Conservation (phyloP, 768 basidiomycete genomes). For the Strobilomyces confusus region DNA sequence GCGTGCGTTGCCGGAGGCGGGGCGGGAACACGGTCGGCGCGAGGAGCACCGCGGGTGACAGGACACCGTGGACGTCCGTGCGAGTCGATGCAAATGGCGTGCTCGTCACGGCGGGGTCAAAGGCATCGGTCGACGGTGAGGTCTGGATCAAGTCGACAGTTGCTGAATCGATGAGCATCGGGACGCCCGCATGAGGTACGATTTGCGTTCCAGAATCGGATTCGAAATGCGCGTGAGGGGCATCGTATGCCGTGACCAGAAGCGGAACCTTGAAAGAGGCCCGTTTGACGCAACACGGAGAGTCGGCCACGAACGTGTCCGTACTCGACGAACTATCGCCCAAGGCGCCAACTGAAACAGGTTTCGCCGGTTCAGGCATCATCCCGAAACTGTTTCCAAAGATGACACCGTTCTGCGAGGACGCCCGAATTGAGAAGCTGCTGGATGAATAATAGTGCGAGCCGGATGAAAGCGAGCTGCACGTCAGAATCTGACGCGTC, state of each 20-base stretch:
- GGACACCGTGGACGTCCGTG: not conserved
- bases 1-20: not conserved
- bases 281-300: slow-evolving; percentile 15
- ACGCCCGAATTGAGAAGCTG: slow-evolving; percentile 8
- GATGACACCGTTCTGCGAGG: not conserved
- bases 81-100: slow-evolving; percentile 10
- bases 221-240: not conserved
- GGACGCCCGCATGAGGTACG: not conserved
- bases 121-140: not conserved
- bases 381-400: not conserved
- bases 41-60: not conserved
- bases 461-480: not conserved
- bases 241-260: not conserved
- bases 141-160: not conserved
- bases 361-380: slow-evolving; percentile 4
- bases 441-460: not conserved
- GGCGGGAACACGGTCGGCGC: not conserved
- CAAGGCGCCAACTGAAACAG: slow-evolving; percentile 4
- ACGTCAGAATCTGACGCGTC: not conserved
- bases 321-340: slow-evolving; percentile 14
- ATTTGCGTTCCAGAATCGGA: not conserved
- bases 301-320: slow-evolving; percentile 23
- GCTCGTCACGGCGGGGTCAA: slow-evolving; percentile 16
- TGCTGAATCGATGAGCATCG: not conserved
- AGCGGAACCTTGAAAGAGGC: slow-evolving; percentile 3